Percentiles rank a stretch among this genome's conserved stretches.
Evolutionary conservation across 495 filamentous ascomycete species (phyloP).

Genomic region (Aspergillus kassunensis): DNA sequence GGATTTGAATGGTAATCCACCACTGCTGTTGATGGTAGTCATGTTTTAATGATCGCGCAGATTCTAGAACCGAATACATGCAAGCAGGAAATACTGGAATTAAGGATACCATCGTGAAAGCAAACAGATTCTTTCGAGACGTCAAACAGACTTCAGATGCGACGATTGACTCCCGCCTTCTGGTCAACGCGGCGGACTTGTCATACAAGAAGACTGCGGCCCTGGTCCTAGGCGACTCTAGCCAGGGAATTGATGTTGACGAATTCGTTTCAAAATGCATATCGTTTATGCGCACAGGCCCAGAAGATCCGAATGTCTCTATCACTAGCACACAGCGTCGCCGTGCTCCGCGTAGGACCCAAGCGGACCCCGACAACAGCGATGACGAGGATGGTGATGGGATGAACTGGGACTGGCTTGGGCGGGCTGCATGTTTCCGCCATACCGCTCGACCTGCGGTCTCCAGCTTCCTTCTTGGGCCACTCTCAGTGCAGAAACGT

Average conservation of each 20-base stretch:
- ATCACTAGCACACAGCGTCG: constrained; percentile 29
- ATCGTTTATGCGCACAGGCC: constrained; percentile 72
- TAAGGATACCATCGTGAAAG: constrained; percentile 54
- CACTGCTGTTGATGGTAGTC: background rate
- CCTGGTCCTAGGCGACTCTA: constrained; percentile 62
- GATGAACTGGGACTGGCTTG: constrained; percentile 84
- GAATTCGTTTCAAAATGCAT: constrained; percentile 93
- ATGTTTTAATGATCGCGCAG: constrained; percentile 29
- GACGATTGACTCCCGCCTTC: constrained; percentile 77
- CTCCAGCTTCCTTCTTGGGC: constrained; percentile 82
- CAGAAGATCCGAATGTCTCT: constrained; percentile 18
- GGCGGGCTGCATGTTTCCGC: constrained; percentile 67
- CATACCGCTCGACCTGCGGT: constrained; percentile 70
- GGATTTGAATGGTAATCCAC: constrained; percentile 56
- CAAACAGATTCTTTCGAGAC: constrained; percentile 58
- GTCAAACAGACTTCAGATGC: constrained; percentile 95
- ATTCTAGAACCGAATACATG: constrained; percentile 65
- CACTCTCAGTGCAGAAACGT: constrained; percentile 84
- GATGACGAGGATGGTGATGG: constrained; percentile 65
- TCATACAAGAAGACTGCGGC: constrained; percentile 68
- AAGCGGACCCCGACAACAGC: constrained; percentile 44
- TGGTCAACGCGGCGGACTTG: constrained; percentile 74
- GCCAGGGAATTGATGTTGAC: constrained; percentile 79
- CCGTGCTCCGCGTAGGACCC: constrained; percentile 28
- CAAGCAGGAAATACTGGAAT: constrained; percentile 59